These are phyloP conservation scores for Phytophthora uliginosa DNA, from an alignment of 352 stramenopile species.

Conservation along the genomic window DNA sequence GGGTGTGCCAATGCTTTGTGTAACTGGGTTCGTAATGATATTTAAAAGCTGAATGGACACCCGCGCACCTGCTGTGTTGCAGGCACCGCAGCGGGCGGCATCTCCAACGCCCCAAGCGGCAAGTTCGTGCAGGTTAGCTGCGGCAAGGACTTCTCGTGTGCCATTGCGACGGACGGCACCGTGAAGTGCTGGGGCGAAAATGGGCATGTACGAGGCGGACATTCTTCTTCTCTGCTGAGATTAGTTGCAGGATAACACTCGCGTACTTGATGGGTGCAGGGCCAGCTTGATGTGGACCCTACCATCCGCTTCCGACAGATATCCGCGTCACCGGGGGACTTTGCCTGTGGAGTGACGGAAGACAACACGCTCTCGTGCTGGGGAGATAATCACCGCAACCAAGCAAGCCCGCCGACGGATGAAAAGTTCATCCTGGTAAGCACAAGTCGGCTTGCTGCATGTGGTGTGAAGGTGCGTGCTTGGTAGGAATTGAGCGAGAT, in stretches of 20 bases:
- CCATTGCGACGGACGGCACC: slow-evolving; percentile 55
- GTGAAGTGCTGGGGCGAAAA: slow-evolving; percentile 82
- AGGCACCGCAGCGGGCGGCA: slow-evolving; percentile 47
- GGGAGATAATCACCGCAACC: slow-evolving; percentile 78
- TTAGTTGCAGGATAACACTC: slow-evolving; percentile 5
- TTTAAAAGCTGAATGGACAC: not conserved
- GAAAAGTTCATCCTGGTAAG: slow-evolving; percentile 75
- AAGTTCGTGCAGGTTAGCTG: slow-evolving; percentile 86
- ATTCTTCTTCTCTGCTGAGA: not conserved
- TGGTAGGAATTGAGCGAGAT: not conserved
- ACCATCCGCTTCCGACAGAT: slow-evolving; percentile 66
- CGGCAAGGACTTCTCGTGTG: slow-evolving; percentile 75
- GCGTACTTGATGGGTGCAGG: slow-evolving; percentile 33
- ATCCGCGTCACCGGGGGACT: slow-evolving; percentile 69
- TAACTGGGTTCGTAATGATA: not conserved
- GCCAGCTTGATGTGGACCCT: slow-evolving; percentile 56
- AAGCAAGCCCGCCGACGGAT: slow-evolving; percentile 54
- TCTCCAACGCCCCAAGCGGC: slow-evolving; percentile 50
- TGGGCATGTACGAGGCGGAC: slow-evolving; percentile 40
- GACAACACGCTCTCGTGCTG: slow-evolving; percentile 70
- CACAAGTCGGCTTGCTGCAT: slow-evolving; percentile 72
- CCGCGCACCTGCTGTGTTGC: not conserved
- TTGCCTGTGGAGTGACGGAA: slow-evolving; percentile 71
- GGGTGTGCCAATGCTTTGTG: slow-evolving; percentile 37
- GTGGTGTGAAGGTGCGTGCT: slow-evolving; percentile 57